Percentiles rank a stretch among this genome's conserved stretches.
phyloP scores from a whole-genome alignment of 495 filamentous ascomycete genomes.

The Usnea hakonensis region DNA sequence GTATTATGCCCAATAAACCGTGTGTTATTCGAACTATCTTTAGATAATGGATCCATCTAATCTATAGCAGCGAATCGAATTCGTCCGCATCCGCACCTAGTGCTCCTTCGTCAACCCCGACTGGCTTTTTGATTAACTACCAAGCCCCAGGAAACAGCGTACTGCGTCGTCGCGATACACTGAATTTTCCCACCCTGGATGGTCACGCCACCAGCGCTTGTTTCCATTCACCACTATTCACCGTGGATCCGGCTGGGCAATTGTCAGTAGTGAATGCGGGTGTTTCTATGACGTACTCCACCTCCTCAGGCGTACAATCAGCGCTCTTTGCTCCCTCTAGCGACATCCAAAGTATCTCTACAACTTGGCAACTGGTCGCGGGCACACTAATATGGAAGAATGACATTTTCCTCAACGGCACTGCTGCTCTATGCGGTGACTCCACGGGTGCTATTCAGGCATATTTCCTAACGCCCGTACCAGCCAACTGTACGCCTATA shows the following conservation, averaged over 20 bases:
- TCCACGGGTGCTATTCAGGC: not conserved
- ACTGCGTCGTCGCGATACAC: not conserved
- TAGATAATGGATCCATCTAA: not conserved
- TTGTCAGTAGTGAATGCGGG: not conserved
- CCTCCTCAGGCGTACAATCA: not conserved
- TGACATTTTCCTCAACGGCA: not conserved
- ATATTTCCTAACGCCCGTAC: not conserved
- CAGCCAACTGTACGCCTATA: not conserved
- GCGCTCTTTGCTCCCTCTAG: not conserved
- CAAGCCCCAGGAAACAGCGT: not conserved
- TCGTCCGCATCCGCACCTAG: not conserved
- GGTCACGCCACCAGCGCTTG: not conserved
- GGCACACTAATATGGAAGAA: not conserved
- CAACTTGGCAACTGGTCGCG: not conserved
- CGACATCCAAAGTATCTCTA: not conserved
- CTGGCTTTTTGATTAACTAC: not conserved
- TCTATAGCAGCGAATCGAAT: not conserved
- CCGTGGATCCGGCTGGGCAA: not conserved
- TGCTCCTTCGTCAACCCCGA: not conserved
- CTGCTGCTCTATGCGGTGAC: not conserved
- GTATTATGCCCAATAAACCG: not conserved
- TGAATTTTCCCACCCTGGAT: not conserved
- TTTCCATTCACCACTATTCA: not conserved
- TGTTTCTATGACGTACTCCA: not conserved
- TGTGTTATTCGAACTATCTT: not conserved